These are phyloP conservation scores for Abelmoschus esculentus DNA, from an alignment of 345 rosid species.

Conservation along the genomic window DNA sequence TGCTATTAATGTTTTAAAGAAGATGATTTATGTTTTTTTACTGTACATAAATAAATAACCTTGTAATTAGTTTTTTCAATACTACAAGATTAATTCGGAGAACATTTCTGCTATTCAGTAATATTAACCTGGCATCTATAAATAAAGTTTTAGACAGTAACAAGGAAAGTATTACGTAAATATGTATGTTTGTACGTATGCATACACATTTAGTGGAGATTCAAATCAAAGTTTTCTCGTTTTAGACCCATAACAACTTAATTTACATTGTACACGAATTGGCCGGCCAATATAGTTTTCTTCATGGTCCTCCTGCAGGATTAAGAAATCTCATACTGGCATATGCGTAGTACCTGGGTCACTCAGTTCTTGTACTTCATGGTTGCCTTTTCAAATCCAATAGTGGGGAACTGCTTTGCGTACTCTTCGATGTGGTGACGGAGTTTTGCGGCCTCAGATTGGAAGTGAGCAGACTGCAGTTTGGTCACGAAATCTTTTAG, in stretches of 20 bases:
- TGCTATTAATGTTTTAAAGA: too few species aligned
- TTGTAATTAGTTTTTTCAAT: too few species aligned
- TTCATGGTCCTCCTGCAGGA: neutral
- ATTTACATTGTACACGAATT: constrained; percentile 14
- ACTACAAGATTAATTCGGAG: too few species aligned
- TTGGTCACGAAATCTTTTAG: constrained; percentile 71
- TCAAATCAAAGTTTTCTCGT: constrained; percentile 19
- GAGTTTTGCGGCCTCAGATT: constrained; percentile 60
- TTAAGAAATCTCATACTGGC: neutral
- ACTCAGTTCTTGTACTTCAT: constrained; percentile 93
- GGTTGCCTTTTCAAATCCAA: constrained; percentile 83
- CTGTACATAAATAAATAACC: too few species aligned
- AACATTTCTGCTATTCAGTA: neutral
- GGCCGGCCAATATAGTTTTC: neutral
- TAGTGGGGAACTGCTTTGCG: constrained; percentile 91
- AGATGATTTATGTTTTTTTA: too few species aligned
- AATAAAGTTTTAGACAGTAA: neutral
- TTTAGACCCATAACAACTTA: constrained; percentile 8
- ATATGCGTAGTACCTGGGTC: neutral
- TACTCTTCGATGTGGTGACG: constrained; percentile 68
- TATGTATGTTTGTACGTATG: neutral
- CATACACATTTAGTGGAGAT: neutral
- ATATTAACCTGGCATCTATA: neutral
- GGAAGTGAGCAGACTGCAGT: constrained; percentile 42
- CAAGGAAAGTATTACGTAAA: neutral